These are phyloP conservation scores for Lactuca saligna DNA, from an alignment of 129 eudicot species.

Conservation along the genomic window DNA sequence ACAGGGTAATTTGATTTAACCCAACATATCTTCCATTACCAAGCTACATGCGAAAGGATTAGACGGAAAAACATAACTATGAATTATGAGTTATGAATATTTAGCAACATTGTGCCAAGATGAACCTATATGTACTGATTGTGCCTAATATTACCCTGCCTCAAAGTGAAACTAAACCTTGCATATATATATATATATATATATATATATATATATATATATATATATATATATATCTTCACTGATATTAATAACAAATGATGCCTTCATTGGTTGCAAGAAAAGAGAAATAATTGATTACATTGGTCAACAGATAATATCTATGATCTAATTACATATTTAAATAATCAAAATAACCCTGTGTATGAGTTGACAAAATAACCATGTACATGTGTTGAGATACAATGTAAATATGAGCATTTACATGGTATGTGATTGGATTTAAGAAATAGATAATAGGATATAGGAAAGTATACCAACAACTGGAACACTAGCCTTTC, in stretches of 20 bases:
- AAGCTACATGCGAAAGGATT: slow-evolving; percentile 48
- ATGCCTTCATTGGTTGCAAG: slow-evolving; percentile 57
- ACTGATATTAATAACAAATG: slow-evolving; percentile 92
- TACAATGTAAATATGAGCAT: background rate
- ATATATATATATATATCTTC: slow-evolving; percentile 89
- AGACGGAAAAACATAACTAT: background rate
- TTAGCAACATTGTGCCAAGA: background rate
- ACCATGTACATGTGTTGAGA: too few species aligned
- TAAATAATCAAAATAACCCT: too few species aligned
- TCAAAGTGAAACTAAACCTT: slow-evolving; percentile 92
- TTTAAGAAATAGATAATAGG: background rate
- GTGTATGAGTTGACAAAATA: too few species aligned
- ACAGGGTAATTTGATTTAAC: too few species aligned
- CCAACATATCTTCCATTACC: too few species aligned
- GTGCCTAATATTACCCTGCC: slow-evolving; percentile 97
- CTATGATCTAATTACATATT: too few species aligned
- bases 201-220: too few species aligned
- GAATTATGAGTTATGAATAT: background rate
- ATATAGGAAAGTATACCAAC: slow-evolving; percentile 48
- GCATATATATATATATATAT: too few species aligned
- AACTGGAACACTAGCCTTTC: slow-evolving; percentile 70
- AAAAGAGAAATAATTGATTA: too few species aligned
- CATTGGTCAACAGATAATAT: too few species aligned
- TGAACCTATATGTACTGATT: slow-evolving; percentile 93
- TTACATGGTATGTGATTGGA: background rate